These are phyloP conservation scores for Hypoxylon lienhwacheense DNA, from an alignment of 495 filamentous ascomycete species.

Conservation along the genomic window DNA sequence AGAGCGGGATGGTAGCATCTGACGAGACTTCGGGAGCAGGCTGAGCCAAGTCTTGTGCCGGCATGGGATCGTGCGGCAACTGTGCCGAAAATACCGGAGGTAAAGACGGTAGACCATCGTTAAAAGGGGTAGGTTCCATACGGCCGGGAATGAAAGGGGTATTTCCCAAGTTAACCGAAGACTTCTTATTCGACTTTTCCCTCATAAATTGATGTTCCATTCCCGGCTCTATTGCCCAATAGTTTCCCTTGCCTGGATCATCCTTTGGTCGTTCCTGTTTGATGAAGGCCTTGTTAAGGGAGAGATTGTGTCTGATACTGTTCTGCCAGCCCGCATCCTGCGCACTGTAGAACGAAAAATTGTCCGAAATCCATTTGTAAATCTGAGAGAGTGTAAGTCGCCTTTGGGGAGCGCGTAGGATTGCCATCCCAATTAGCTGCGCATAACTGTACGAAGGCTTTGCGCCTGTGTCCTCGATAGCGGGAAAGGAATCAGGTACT, in stretches of 20 bases:
- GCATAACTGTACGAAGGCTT: constrained; percentile 95
- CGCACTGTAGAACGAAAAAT: constrained; percentile 81
- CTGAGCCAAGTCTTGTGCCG: constrained; percentile 34
- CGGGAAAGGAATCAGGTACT: constrained; percentile 73
- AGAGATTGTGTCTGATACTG: constrained; percentile 98
- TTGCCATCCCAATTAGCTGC: constrained; percentile 95
- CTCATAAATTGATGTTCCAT: constrained; percentile 86
- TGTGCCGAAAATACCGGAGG: constrained; percentile 40
- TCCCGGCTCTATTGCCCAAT: constrained; percentile 91
- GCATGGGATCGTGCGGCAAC: constrained; percentile 6
- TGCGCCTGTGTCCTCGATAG: constrained; percentile 78
- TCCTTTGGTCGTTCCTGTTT: constrained; percentile 96
- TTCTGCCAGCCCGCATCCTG: constrained; percentile 95
- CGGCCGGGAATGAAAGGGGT: constrained; percentile 51
- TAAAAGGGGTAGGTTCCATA: constrained; percentile 25
- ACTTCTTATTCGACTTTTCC: constrained; percentile 67
- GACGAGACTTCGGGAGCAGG: constrained; percentile 70
- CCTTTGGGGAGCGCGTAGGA: constrained; percentile 80
- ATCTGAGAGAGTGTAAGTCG: constrained; percentile 93
- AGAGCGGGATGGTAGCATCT: constrained; percentile 91
- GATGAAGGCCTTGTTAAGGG: constrained; percentile 93
- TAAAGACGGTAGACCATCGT: constrained; percentile 42
- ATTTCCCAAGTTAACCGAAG: constrained; percentile 46
- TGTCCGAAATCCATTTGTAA: constrained; percentile 98
- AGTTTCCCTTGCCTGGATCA: constrained; percentile 97